Base-by-base conservation (phyloP, 2,329 filamentous ascomycete species). In the Dothideomycetes sp. region DNA sequence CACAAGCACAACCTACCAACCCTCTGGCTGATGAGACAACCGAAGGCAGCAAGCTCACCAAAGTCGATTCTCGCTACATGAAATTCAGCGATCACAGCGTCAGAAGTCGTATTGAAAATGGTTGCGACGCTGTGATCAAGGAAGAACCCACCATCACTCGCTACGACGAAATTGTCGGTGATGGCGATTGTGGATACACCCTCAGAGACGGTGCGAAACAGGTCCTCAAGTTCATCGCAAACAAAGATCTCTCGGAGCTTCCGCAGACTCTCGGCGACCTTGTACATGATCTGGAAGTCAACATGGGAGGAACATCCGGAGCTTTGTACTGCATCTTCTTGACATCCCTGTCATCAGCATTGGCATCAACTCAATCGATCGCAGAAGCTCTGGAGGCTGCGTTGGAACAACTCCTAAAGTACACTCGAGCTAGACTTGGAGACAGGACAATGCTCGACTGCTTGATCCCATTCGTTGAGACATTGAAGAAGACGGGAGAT, bases 381-480 rank as follows among this genome's bases (percentile, higher is more conserved):
- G 37, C 55, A 1, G 37, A 37, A 11, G 56, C 58, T 7, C 33
- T 58, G 23, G 28, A 50, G 15, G 46, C 39, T 16, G 57, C 57
- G 10, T 19, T 57, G 44, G 37, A 52, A 17, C 49, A 57, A 29
- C 32, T 60, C 34, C 49, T 53, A 24, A 57, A 54, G 44, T 60
- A 58, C 35, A 61, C 58, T 12, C 47, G 51, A 13, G 58, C 58
- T 7, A 44, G 56, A 17, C 33, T 53, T 12, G 58, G 56, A 0
- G 58, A 61, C 51, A 46, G 58, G 18, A 61, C 58, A 13, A 54
- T 59, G 53, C 56, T 61, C 56, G 58, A 61, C 48, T 51, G 53
- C 31, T 44, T 61, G 44, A 58, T 60, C 17, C 58, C 58, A 5
- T 61, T 58, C 36, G 48, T 57, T 3, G 51, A 58, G 24, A 50